A percentile compares a stretch with the other conserved stretches of the same genome.
These are phyloP conservation scores for Schwanniomyces vanrijiae DNA, from an alignment of 805 yeast genomes.

Conservation along the genomic window DNA sequence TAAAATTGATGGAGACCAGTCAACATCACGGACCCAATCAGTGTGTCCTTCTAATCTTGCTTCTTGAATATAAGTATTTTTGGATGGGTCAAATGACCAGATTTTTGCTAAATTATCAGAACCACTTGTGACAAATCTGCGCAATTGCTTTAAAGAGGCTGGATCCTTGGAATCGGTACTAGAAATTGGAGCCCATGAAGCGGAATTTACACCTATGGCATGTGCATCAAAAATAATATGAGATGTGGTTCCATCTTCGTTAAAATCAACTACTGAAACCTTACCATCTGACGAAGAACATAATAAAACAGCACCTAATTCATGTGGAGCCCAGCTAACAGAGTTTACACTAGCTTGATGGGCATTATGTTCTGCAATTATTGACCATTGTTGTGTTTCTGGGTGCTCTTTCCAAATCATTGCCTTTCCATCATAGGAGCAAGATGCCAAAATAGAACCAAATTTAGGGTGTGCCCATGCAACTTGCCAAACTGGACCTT, in stretches of 20 bases:
- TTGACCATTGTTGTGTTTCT: constrained; percentile 83
- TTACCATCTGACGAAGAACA: constrained; percentile 94
- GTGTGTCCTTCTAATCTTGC: constrained; percentile 83
- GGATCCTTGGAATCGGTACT: constrained; percentile 29
- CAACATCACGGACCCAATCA: constrained; percentile 98
- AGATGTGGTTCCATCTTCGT: constrained; percentile 80
- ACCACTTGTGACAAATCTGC: constrained; percentile 91
- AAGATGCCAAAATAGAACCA: constrained; percentile 90
- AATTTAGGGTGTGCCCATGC: constrained; percentile 99
- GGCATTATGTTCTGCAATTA: constrained; percentile 79
- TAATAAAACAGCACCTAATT: constrained; percentile 86
- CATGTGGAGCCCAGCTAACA: constrained; percentile 96
- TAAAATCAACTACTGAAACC: constrained; percentile 86
- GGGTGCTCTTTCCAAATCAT: constrained; percentile 85
- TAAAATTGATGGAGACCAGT: constrained; percentile 94
- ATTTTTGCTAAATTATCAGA: constrained; percentile 91
- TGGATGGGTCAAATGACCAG: constrained; percentile 69
- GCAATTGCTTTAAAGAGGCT: constrained; percentile 40
- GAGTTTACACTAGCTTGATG: constrained; percentile 95
- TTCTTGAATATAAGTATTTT: constrained; percentile 66
- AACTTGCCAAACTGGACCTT: constrained; percentile 99
- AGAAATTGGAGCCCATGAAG: constrained; percentile 85
- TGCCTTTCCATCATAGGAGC: constrained; percentile 94
- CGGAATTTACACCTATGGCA: constrained; percentile 90
- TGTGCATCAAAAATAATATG: constrained; percentile 75